These are phyloP conservation scores for Zizania latifolia DNA, from an alignment of 176 grass and related monocot genomes.

Conservation along the genomic window DNA sequence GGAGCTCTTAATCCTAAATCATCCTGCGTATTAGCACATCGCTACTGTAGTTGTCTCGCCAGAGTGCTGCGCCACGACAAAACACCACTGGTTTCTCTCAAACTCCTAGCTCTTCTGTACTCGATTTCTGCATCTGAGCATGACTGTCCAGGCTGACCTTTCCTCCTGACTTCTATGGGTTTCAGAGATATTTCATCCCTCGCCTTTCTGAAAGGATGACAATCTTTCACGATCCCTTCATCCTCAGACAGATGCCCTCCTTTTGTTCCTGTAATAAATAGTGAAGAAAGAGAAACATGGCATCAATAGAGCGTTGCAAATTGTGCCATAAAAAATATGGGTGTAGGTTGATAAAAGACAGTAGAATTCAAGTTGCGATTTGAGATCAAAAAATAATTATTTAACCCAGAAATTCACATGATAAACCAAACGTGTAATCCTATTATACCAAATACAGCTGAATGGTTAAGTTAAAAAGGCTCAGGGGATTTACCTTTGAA, in stretches of 20 bases:
- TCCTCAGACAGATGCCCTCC: slow-evolving; percentile 25
- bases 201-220: no score
- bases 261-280: slow-evolving; percentile 33
- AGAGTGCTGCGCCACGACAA: slow-evolving; percentile 69
- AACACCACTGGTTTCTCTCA: slow-evolving; percentile 68
- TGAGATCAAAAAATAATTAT: background rate
- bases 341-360: background rate
- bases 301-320: background rate
- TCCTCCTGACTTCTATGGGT: no score
- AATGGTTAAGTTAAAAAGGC: background rate
- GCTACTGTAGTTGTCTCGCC: slow-evolving; percentile 47
- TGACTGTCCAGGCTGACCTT: slow-evolving; percentile 43
- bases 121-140: slow-evolving; percentile 94
- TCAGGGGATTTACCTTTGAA: slow-evolving; percentile 29
- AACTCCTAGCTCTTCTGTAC: slow-evolving; percentile 85
- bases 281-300: background rate
- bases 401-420: background rate
- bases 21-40: slow-evolving; percentile 40
- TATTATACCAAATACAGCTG: background rate
- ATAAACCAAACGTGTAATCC: background rate
- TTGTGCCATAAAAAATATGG: slow-evolving; percentile 5
- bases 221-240: slow-evolving; percentile 12
- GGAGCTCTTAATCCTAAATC: slow-evolving; percentile 41
- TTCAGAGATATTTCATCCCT: no score
- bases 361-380: background rate